Conservation (phyloP, 1,139 yeast species). For the Candida labiduridarum region DNA sequence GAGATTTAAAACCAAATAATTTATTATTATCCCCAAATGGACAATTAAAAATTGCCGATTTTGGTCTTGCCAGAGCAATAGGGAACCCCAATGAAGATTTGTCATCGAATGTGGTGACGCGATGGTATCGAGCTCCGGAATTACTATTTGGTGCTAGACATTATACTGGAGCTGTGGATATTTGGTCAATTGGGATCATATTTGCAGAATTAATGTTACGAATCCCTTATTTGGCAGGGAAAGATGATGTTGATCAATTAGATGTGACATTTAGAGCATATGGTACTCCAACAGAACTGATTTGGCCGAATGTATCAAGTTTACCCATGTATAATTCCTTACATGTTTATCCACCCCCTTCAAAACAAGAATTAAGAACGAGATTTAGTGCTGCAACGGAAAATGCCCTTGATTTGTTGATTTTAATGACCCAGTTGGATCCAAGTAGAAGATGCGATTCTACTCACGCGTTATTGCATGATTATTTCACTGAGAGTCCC, state of each 20-base stretch:
- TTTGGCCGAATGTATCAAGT: conserved; percentile 88
- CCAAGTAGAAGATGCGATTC: conserved; percentile 76
- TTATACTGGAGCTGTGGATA: conserved; percentile 84
- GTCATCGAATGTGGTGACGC: conserved; percentile 91
- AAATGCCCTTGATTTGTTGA: conserved; percentile 74
- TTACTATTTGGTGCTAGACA: conserved; percentile 85
- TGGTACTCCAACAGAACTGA: conserved; percentile 92
- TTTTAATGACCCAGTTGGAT: conserved; percentile 73
- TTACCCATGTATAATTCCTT: conserved; percentile 76
- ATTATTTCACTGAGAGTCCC: conserved; percentile 75
- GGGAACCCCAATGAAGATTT: conserved; percentile 79
- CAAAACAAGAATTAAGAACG: conserved; percentile 76
- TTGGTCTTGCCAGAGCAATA: conserved; percentile 87
- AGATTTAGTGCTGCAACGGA: conserved; percentile 94
- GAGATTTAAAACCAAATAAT: conserved; percentile 86
- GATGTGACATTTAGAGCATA: conserved; percentile 90
- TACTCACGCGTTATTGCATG: conserved; percentile 63
- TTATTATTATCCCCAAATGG: conserved; percentile 85
- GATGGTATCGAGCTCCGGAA: conserved; percentile 98
- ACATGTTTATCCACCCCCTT: conserved; percentile 79
- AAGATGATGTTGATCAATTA: conserved; percentile 84
- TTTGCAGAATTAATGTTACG: conserved; percentile 95
- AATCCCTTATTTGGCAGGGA: conserved; percentile 92
- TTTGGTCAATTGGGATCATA: conserved; percentile 95
- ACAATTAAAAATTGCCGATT: conserved; percentile 90